Evolutionary conservation across 257 asterid species (phyloP).

Genomic region (Salvia rosmarinus): DNA sequence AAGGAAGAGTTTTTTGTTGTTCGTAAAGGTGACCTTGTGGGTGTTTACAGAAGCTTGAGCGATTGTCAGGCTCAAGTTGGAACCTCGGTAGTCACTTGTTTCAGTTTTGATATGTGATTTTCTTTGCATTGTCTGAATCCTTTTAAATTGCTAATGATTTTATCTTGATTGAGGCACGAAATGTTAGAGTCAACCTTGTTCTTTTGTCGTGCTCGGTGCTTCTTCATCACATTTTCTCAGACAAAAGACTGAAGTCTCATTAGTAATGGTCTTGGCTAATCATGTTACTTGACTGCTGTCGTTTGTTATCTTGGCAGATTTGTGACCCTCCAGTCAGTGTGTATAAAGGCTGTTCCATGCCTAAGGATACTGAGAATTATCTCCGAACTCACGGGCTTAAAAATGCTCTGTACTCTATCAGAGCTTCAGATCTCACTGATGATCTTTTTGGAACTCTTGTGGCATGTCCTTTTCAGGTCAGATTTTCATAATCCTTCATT

Average conservation of each 20-base stretch:
- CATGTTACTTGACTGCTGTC: conserved; percentile 20
- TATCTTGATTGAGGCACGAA: conserved; percentile 14
- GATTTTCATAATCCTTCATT: not conserved
- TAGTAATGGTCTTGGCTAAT: not conserved
- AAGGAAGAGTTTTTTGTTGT: conserved; percentile 91
- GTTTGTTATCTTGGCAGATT: conserved; percentile 51
- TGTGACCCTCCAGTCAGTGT: conserved; percentile 93
- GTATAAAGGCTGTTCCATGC: conserved; percentile 78
- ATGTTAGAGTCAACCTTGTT: conserved; percentile 3
- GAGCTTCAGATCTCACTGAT: conserved; percentile 77
- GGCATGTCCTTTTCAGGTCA: conserved; percentile 76
- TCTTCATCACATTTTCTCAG: not conserved
- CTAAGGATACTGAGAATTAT: conserved; percentile 84
- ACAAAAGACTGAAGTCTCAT: not conserved
- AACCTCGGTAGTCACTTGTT: conserved; percentile 66
- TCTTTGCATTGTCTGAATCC: not conserved
- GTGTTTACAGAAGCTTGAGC: conserved; percentile 84
- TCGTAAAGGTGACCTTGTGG: conserved; percentile 93
- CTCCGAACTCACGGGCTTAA: conserved; percentile 78
- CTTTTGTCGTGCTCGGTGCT: not conserved
- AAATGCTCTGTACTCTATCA: conserved; percentile 78
- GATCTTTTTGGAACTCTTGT: conserved; percentile 81
- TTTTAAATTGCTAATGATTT: not conserved
- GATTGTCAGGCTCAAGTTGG: conserved; percentile 98
- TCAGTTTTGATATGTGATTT: conserved; percentile 30